Conservation (phyloP, 371 early-diverging fungal genomes). For the Zancudomyces culisetae region DNA sequence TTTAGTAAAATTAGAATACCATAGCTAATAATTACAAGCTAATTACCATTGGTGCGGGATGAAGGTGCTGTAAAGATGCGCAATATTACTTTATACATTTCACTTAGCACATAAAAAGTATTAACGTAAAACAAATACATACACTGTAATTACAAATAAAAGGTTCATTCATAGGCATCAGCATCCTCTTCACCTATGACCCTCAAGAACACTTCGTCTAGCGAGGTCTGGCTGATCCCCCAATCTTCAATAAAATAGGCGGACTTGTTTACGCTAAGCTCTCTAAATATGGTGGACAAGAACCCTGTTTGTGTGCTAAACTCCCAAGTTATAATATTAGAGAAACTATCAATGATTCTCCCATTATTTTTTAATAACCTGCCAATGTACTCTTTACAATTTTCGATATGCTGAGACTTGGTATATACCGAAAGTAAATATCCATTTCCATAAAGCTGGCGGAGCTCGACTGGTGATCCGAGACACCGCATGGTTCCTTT, state of each 20-base stretch:
- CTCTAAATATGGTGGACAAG: constrained; percentile 29
- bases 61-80: too few relatives aligned
- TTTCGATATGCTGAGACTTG: constrained; percentile 4
- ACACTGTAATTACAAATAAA: too few relatives aligned
- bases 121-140: too few relatives aligned
- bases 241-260: background rate
- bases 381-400: constrained; percentile 26
- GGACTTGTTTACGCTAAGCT: constrained; percentile 5
- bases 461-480: constrained; percentile 36
- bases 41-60: too few relatives aligned
- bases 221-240: constrained; percentile 1
- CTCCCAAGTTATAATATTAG: constrained; percentile 33
- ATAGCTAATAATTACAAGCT: too few relatives aligned
- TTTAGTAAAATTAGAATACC: too few relatives aligned
- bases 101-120: too few relatives aligned
- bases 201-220: constrained; percentile 1
- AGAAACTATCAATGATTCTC: constrained; percentile 29
- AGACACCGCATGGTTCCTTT: constrained; percentile 46
- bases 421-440: constrained; percentile 33
- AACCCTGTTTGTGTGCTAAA: constrained; percentile 28
- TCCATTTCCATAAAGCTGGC: constrained; percentile 47
- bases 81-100: too few relatives aligned
- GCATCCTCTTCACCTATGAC: background rate
- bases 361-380: constrained; percentile 25
- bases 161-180: too few relatives aligned